Conservation (phyloP, 2,329 filamentous ascomycete species). For the Fusarium coffeatum region DNA sequence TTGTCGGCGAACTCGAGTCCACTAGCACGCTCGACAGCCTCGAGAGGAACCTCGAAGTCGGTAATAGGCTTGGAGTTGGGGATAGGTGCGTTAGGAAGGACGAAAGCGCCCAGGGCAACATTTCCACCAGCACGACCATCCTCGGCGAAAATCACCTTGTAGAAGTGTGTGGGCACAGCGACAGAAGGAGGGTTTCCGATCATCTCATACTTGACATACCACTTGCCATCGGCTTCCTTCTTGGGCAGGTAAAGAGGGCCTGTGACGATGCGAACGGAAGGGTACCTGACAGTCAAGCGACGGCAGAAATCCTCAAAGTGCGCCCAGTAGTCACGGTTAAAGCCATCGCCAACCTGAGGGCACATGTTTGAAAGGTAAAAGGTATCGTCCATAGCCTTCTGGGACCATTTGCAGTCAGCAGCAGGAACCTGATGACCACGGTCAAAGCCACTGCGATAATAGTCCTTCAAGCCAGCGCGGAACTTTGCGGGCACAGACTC, state of each 20-base stretch:
- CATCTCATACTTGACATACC: conserved; percentile 94
- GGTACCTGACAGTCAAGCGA: conserved; percentile 81
- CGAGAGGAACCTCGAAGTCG: conserved; percentile 95
- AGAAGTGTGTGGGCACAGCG: conserved; percentile 97
- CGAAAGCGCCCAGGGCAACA: conserved; percentile 92
- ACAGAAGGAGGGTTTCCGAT: conserved; percentile 94
- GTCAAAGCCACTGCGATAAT: conserved; percentile 94
- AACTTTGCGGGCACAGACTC: conserved; percentile 83
- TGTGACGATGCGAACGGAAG: conserved; percentile 89
- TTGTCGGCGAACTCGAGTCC: conserved; percentile 91
- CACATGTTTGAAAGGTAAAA: conserved; percentile 97
- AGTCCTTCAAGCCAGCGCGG: conserved; percentile 90
- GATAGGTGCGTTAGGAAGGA: conserved; percentile 91
- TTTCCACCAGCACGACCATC: conserved; percentile 76
- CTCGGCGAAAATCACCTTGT: conserved; percentile 98
- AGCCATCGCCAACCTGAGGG: conserved; percentile 96
- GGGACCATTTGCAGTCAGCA: conserved; percentile 95
- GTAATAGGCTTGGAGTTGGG: conserved; percentile 85
- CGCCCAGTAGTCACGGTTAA: conserved; percentile 99
- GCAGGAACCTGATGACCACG: conserved; percentile 97
- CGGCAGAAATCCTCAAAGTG: conserved; percentile 98
- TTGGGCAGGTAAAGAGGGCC: conserved; percentile 93
- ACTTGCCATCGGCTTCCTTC: conserved; percentile 85
- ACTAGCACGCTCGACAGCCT: conserved; percentile 89
- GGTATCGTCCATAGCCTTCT: conserved; percentile 93